Evolutionary conservation across 371 early-diverging fungal genomes (phyloP), one percentile per base, ranked within the genome.

Genomic region (Gilbertella persicaria): DNA sequence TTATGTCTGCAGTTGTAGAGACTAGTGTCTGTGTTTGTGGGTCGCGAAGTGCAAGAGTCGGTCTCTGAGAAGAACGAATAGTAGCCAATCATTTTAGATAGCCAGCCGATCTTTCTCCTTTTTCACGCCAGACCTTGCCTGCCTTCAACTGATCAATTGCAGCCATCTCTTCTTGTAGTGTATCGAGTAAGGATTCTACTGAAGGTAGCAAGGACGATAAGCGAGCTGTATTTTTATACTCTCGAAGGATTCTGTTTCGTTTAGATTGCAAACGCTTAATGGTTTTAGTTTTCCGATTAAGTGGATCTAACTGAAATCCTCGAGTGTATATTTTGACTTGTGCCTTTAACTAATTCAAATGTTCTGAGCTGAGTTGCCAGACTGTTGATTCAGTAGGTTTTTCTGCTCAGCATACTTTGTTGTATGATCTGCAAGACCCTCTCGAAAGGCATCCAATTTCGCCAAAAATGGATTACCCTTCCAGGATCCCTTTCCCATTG

Each of bases 71-170:
- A 33, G 39, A 7, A 36, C 62, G 17, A 10, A 19, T 48, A 35
- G 45, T 14, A 21, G 29, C 43, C 35, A 20, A 1, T 10, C 43
- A 5, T 20, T 42, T 42, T 1, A 42, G 24, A 21, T 37, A 25
- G 3, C 49, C 49, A 21, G 49, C 26, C 13, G 38, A 49, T 35
- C n/a, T 49, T 17, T 49, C 49, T n/a, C 49, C 39, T 5, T 35
- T 20, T 25, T 49, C 49, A 14, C 21, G 5, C 49, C 49, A 49
- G 4, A 20, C 12, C 25, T 37, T 35, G 5, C 45, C 45, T 37
- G 53, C 25, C 16, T 41, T 28, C 1, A 53, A 21, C 21, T 17
- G 9, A 35, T 36, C 35, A 37, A 38, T 41, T 33, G 39, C 13
- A 21, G 38, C 33, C 13, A 33, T 33, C 13, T 33, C 33, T 13